A percentile compares a stretch with the other conserved stretches of the same genome.
Conservation (phyloP, 257 asterid species). For the Osmanthus fragrans region DNA sequence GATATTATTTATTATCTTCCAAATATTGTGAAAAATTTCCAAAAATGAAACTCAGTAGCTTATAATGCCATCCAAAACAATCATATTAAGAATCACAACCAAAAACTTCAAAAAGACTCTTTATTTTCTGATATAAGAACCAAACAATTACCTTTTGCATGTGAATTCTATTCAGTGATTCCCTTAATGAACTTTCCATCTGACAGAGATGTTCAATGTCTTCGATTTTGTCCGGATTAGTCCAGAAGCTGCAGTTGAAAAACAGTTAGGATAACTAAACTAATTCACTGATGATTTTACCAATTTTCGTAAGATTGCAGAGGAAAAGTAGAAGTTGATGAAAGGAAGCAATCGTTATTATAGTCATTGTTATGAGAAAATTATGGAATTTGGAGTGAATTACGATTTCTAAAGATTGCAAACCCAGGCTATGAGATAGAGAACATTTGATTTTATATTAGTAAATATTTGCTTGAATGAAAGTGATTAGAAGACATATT, state of each 20-base stretch:
- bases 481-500: background rate
- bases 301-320: background rate
- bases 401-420: background rate
- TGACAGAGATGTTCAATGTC: constrained; percentile 64
- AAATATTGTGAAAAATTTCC: background rate
- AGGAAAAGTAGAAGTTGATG: background rate
- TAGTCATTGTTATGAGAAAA: background rate
- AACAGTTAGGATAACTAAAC: constrained; percentile 3
- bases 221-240: constrained; percentile 71
- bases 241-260: constrained; percentile 65
- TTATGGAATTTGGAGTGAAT: background rate
- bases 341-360: background rate
- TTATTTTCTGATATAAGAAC: background rate
- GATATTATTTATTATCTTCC: background rate
- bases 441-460: background rate
- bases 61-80: background rate
- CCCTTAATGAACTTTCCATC: constrained; percentile 70
- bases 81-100: background rate
- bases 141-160: constrained; percentile 44
- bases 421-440: background rate
- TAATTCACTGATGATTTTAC: constrained; percentile 3
- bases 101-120: background rate
- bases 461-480: background rate
- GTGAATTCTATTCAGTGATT: constrained; percentile 53
- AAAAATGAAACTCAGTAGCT: background rate